phyloP scores from a whole-genome alignment of 176 grass and related monocot genomes.

The Carex littledalei region DNA sequence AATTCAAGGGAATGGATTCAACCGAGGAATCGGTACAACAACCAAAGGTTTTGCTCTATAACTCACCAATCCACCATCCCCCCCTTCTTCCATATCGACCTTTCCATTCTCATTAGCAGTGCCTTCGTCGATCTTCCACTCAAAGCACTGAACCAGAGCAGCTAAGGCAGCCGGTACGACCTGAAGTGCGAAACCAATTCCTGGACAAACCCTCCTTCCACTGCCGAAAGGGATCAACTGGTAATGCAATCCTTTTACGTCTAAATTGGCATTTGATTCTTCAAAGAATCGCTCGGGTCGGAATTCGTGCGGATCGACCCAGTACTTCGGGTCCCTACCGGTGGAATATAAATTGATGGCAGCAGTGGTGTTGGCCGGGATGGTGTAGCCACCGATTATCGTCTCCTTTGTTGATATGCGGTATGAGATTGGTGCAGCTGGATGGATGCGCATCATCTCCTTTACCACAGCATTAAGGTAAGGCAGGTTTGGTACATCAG shows the following conservation, averaged over 20 bases:
- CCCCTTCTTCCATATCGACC: conserved; percentile 70
- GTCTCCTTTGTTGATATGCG: conserved; percentile 25
- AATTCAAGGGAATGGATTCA: conserved; percentile 13
- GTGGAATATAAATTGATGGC: conserved; percentile 61
- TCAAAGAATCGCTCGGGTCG: conserved; percentile 39
- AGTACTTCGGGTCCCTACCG: conserved; percentile 43
- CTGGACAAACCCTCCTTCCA: conserved; percentile 58
- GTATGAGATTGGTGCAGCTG: conserved; percentile 37
- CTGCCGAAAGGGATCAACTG: conserved; percentile 65
- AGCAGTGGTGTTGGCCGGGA: conserved; percentile 35
- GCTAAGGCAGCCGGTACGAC: conserved; percentile 44
- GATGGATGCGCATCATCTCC: conserved; percentile 64
- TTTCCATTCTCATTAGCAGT: conserved; percentile 18
- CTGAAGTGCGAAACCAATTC: conserved; percentile 42
- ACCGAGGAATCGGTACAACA: not conserved
- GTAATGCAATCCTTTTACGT: conserved; percentile 67
- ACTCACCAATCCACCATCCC: conserved; percentile 13
- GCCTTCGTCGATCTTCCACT: conserved; percentile 22
- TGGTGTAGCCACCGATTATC: conserved; percentile 39
- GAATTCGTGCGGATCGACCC: conserved; percentile 46
- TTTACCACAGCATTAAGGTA: conserved; percentile 62
- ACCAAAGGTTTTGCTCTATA: not conserved
- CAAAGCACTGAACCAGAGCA: conserved; percentile 60
- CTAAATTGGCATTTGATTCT: not conserved
- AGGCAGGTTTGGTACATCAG: conserved; percentile 37